Evolutionary conservation across 192 early-diverging fungal species (phyloP).

Genomic region (Umbelopsis vinacea): DNA sequence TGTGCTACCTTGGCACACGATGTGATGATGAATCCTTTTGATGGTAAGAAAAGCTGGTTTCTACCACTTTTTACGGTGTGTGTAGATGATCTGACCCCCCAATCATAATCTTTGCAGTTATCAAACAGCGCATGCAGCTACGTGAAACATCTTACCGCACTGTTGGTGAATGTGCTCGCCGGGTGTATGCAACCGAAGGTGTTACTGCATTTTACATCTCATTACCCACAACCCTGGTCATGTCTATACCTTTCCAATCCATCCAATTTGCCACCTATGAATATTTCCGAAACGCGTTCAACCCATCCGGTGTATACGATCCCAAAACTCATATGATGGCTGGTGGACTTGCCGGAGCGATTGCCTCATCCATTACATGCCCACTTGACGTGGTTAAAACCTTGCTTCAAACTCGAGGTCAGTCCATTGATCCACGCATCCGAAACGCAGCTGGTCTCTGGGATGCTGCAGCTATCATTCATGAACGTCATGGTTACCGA

Average conservation of each 20-base stretch:
- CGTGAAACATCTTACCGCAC: slow-evolving; percentile 71
- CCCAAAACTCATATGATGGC: slow-evolving; percentile 83
- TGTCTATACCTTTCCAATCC: slow-evolving; percentile 96
- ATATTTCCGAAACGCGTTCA: slow-evolving; percentile 74
- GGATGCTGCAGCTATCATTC: slow-evolving; percentile 67
- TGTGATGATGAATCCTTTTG: slow-evolving; percentile 95
- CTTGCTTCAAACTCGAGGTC: slow-evolving; percentile 78
- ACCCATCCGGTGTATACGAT: slow-evolving; percentile 82
- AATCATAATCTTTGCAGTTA: slow-evolving; percentile 49
- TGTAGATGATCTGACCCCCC: not conserved
- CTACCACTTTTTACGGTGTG: not conserved
- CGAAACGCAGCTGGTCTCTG: slow-evolving; percentile 62
- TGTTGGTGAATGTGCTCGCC: slow-evolving; percentile 70
- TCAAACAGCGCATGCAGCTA: slow-evolving; percentile 98
- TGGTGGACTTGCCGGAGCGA: slow-evolving; percentile 85
- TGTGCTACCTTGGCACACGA: slow-evolving; percentile 88
- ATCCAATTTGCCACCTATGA: slow-evolving; percentile 96
- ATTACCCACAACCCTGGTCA: slow-evolving; percentile 91
- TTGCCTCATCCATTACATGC: slow-evolving; percentile 87
- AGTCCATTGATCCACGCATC: slow-evolving; percentile 62
- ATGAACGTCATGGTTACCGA: slow-evolving; percentile 57
- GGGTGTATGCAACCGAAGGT: slow-evolving; percentile 78
- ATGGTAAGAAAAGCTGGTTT: slow-evolving; percentile 58
- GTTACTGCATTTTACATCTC: slow-evolving; percentile 92
- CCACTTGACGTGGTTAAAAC: slow-evolving; percentile 97